Conservation (phyloP, 441 rosid species). For the Pelargonium cotyledonis region DNA sequence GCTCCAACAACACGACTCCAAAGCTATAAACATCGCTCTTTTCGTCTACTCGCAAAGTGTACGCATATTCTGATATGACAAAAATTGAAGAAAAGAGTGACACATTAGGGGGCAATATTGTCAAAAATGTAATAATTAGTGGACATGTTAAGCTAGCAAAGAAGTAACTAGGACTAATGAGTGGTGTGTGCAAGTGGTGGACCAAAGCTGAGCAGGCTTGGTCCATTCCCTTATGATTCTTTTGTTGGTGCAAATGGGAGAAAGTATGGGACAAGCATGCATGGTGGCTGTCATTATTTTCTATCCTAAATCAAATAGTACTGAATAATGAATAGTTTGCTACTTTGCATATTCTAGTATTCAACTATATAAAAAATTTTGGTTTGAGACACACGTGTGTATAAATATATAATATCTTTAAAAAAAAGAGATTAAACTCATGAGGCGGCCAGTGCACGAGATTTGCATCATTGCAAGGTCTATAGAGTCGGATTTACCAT, state of each 20-base stretch:
- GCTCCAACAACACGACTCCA: conserved; percentile 41
- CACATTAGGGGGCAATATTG: too few relatives aligned
- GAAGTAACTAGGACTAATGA: conserved; percentile 10
- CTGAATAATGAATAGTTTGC: conserved; percentile 5
- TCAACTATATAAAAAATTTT: background rate
- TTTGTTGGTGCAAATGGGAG: conserved; percentile 3
- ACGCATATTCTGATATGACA: conserved; percentile 33
- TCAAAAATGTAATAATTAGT: too few relatives aligned
- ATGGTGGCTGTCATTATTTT: conserved; percentile 4
- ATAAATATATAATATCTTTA: background rate
- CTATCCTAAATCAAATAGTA: background rate
- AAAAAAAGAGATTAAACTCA: background rate
- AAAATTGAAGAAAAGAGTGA: background rate
- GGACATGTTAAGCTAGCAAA: too few relatives aligned
- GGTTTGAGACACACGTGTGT: background rate
- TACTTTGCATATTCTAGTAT: background rate
- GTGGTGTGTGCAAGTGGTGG: background rate
- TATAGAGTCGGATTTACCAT: too few relatives aligned
- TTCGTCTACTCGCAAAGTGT: conserved; percentile 43
- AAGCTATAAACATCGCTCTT: conserved; percentile 49
- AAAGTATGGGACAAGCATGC: conserved; percentile 8
- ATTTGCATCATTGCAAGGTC: too few relatives aligned
- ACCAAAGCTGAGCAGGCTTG: conserved; percentile 3
- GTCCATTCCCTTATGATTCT: conserved; percentile 2
- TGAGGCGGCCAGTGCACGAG: too few relatives aligned